Percentiles rank a stretch among this genome's conserved stretches.
Evolutionary conservation across 805 yeast genomes (phyloP).

Genomic region (Metschnikowia lunata): DNA sequence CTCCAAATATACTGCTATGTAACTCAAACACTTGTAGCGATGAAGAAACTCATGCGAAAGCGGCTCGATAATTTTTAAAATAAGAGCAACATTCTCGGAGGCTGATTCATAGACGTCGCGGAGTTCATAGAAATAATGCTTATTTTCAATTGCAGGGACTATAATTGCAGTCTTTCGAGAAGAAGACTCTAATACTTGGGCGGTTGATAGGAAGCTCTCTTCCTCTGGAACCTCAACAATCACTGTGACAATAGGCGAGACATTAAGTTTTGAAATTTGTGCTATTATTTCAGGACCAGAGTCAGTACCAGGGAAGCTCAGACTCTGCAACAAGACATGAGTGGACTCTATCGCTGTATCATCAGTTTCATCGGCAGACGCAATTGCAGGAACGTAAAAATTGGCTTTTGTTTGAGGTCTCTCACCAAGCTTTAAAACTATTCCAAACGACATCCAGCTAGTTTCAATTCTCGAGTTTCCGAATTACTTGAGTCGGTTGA

Average conservation of each 20-base stretch:
- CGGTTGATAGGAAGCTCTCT: not conserved
- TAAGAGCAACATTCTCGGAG: not conserved
- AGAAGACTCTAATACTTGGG: not conserved
- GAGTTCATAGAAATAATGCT: not conserved
- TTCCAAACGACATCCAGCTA: conserved; percentile 11
- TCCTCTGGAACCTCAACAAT: conserved; percentile 1
- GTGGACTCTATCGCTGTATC: not conserved
- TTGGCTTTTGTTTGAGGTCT: conserved; percentile 3
- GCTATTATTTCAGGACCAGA: not conserved
- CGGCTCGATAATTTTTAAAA: conserved; percentile 1
- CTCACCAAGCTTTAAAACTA: conserved; percentile 3
- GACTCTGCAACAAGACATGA: not conserved
- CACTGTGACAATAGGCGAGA: not conserved
- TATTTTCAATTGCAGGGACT: conserved; percentile 4
- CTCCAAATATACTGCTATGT: conserved; percentile 5
- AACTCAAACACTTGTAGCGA: conserved; percentile 11
- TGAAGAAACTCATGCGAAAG: not conserved
- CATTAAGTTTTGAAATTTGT: not conserved
- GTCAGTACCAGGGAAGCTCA: not conserved
- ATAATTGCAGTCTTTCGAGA: conserved; percentile 1
- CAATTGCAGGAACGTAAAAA: conserved; percentile 8
- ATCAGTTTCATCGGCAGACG: not conserved
- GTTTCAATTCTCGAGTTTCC: conserved; percentile 19
- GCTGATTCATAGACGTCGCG: not conserved
- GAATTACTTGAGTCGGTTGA: too few relatives aligned